Percentiles rank a stretch among this genome's conserved stretches.
These are phyloP conservation scores for Skeletonema grethae DNA, from an alignment of 108 stramenopile species.

Conservation along the genomic window DNA sequence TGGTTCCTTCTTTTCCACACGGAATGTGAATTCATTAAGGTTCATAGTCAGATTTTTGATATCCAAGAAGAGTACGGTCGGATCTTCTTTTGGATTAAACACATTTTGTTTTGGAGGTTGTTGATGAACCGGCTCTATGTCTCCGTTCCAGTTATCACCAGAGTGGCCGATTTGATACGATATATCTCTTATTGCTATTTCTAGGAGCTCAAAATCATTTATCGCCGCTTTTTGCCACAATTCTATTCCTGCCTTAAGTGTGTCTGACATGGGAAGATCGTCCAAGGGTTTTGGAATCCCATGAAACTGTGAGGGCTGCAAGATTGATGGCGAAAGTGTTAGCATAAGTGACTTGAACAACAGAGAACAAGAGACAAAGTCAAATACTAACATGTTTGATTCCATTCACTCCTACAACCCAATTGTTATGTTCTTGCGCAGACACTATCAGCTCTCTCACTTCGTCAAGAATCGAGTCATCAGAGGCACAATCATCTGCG, in stretches of 20 bases:
- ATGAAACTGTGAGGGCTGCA: conserved; percentile 14
- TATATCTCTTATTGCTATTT: conserved; percentile 81
- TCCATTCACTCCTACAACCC: conserved; percentile 71
- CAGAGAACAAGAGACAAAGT: neutral
- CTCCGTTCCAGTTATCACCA: conserved; percentile 53
- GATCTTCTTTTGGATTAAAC: conserved; percentile 75
- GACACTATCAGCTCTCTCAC: conserved; percentile 71
- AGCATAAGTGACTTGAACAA: neutral
- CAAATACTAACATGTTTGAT: conserved; percentile 36
- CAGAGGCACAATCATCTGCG: conserved; percentile 16
- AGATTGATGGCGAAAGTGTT: neutral
- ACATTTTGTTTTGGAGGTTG: conserved; percentile 23
- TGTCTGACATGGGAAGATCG: conserved; percentile 71
- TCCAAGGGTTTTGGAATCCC: conserved; percentile 50
- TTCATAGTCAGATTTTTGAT: conserved; percentile 76
- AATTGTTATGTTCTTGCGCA: conserved; percentile 75
- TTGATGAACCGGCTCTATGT: neutral
- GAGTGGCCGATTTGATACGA: conserved; percentile 71
- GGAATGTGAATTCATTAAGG: conserved; percentile 71
- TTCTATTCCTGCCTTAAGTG: conserved; percentile 78
- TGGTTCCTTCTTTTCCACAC: conserved; percentile 72
- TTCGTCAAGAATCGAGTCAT: conserved; percentile 75
- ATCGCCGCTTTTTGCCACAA: conserved; percentile 82
- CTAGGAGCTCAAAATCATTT: conserved; percentile 83
- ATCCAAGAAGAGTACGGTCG: conserved; percentile 76